Base-by-base conservation (phyloP, 2,329 filamentous ascomycete species). In the Phaeosphaeriaceae sp. region DNA sequence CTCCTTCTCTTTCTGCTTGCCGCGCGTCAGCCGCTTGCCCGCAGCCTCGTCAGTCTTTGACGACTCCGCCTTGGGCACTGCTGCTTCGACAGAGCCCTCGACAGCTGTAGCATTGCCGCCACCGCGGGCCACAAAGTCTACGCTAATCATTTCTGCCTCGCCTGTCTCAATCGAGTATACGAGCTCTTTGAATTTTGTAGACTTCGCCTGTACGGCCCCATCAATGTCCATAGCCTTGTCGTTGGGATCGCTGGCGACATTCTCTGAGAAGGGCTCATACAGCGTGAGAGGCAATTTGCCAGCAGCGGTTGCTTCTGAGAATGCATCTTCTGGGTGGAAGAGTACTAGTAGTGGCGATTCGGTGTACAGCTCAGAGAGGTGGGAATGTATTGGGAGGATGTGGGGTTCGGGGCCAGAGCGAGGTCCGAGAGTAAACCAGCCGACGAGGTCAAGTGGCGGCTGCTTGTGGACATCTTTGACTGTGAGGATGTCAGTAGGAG, bases 91-190 rank as follows among this genome's bases (percentile, higher is more conserved):
- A 69, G 58, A 74, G 67, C 72, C 79, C 69, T 68, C 73, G 1
- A 75, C 74, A 31, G 87, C 87, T 11, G 90, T 88, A 22, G 93
- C 93, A 70, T 91, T 94, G 48, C 91, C 91, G 48, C 91, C 91
- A 41, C 91, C 92, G 52, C 89, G 89, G 0, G 94, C 93, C 20
- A 99, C 90, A 65, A 93, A 96, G 77, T 97, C 93, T 71, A 99
- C 91, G 67, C 91, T 91, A 65, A 99, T 98, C 93, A 97, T 97
- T 78, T 99, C 95, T 1, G 93, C 93, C 76, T 98, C 93, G 10
- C 92, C 92, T 0, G 93, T 97, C 79, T 98, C 95, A 1, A 98
- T 89, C 0, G 90, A 90, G 76, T 95, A 98, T 1, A 90, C 87
- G 10, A 98, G 79, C 72, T 96, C 90, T 58, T 89, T 87, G 78